These are phyloP conservation scores for Botryobasidium botryosum DNA, from an alignment of 768 basidiomycete species.

Conservation along the genomic window DNA sequence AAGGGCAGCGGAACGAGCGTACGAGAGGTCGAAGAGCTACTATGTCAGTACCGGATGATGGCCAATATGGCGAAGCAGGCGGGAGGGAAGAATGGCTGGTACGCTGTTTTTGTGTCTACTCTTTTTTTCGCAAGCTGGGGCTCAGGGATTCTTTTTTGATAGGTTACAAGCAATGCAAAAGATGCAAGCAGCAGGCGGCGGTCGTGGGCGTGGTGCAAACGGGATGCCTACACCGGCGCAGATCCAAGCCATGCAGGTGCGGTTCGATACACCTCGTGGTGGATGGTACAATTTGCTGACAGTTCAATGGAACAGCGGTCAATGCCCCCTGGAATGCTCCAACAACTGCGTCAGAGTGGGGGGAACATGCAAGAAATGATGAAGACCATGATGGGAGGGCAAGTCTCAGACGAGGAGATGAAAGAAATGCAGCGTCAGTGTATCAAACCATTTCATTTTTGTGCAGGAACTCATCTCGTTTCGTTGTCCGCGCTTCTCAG, in stretches of 20 bases:
- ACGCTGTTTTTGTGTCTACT: slow-evolving; percentile 21
- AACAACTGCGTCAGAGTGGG: slow-evolving; percentile 74
- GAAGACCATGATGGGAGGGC: slow-evolving; percentile 94
- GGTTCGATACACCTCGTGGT: slow-evolving; percentile 15
- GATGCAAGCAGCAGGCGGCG: slow-evolving; percentile 74
- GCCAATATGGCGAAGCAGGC: slow-evolving; percentile 97
- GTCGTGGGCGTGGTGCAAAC: slow-evolving; percentile 69
- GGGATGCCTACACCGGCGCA: slow-evolving; percentile 88
- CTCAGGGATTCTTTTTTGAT: not conserved
- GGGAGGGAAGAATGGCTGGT: slow-evolving; percentile 94
- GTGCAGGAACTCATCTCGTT: slow-evolving; percentile 4
- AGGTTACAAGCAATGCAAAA: slow-evolving; percentile 84
- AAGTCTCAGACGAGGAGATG: slow-evolving; percentile 64
- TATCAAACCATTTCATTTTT: slow-evolving; percentile 1
- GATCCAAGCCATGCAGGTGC: slow-evolving; percentile 84
- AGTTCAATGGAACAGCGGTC: slow-evolving; percentile 39
- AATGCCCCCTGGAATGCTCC: slow-evolving; percentile 89
- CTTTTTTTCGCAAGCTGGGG: not conserved
- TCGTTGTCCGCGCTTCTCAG: slow-evolving; percentile 23
- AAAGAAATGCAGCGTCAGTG: slow-evolving; percentile 83
- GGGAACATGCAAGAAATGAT: slow-evolving; percentile 91
- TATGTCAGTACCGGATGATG: slow-evolving; percentile 98
- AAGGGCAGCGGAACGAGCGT: slow-evolving; percentile 88
- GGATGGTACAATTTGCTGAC: not conserved
- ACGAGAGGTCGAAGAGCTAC: slow-evolving; percentile 90